phyloP scores from a whole-genome alignment of 2,329 filamentous ascomycete species.

The Aspergillus tamarii region DNA sequence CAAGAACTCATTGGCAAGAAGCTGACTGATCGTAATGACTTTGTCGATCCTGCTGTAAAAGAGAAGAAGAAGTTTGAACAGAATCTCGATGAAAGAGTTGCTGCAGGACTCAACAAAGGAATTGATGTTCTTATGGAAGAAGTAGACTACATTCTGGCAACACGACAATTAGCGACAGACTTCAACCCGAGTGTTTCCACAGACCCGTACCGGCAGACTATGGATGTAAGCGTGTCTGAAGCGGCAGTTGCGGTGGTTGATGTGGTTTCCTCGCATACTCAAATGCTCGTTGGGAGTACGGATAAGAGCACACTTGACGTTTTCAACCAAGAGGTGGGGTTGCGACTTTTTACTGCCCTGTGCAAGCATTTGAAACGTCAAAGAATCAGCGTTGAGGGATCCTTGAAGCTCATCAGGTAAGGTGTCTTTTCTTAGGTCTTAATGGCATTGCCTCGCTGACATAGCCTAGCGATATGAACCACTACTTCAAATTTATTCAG shows the following conservation, averaged over 20 bases:
- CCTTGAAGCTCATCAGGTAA: constrained; percentile 81
- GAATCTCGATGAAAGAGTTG: constrained; percentile 96
- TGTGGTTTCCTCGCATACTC: constrained; percentile 84
- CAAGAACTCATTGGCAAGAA: constrained; percentile 84
- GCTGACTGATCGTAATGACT: constrained; percentile 90
- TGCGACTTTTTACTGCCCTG: constrained; percentile 85
- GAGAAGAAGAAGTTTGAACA: constrained; percentile 99
- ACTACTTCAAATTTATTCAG: constrained; percentile 84
- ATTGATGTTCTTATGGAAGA: constrained; percentile 99
- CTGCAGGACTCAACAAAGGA: constrained; percentile 92
- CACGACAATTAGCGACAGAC: constrained; percentile 81
- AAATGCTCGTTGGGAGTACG: constrained; percentile 90
- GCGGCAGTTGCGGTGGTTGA: constrained; percentile 82
- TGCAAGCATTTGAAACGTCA: constrained; percentile 98
- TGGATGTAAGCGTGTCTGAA: constrained; percentile 67
- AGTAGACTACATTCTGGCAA: constrained; percentile 92
- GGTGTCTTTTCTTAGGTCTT: constrained; percentile 9
- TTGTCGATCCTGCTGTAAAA: constrained; percentile 85
- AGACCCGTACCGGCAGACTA: constrained; percentile 37
- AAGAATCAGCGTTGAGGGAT: constrained; percentile 84
- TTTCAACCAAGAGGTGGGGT: constrained; percentile 95
- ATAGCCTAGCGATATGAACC: constrained; percentile 77
- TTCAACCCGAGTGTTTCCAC: constrained; percentile 71
- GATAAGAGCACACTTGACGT: constrained; percentile 98
- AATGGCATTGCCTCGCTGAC: constrained; percentile 9